A percentile compares a stretch with the other conserved stretches of the same genome.
Evolutionary conservation across 352 stramenopile genomes (phyloP).

Genomic region (Globisporangium viniferum): DNA sequence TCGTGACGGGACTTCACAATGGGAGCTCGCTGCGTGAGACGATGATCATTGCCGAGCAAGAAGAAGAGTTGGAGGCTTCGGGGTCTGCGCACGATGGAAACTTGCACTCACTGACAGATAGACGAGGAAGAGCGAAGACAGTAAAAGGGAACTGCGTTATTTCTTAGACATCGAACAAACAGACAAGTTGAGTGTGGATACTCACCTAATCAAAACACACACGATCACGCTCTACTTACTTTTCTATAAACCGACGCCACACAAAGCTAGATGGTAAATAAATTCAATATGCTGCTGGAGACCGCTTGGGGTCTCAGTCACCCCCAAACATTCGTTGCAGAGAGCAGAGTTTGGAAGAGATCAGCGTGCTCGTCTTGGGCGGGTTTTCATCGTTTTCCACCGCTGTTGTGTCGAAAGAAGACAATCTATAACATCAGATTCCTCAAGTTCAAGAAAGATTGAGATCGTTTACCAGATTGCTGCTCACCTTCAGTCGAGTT

Average conservation of each 20-base stretch:
- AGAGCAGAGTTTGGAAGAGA: constrained; percentile 23
- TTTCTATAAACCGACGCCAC: background rate
- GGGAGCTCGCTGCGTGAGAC: constrained; percentile 57
- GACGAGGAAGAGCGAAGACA: constrained; percentile 11
- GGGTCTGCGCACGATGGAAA: constrained; percentile 1
- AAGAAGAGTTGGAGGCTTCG: constrained; percentile 34
- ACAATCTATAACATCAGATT: background rate
- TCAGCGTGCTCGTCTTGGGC: background rate
- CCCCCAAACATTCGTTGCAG: constrained; percentile 53
- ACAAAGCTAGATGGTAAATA: background rate
- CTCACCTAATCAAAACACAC: background rate
- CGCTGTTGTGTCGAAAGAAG: background rate
- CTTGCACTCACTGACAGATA: constrained; percentile 14
- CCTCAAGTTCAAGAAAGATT: background rate
- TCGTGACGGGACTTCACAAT: constrained; percentile 43
- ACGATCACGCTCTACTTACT: background rate
- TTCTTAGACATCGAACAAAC: constrained; percentile 11
- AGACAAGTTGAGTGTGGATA: background rate
- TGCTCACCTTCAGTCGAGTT: background rate
- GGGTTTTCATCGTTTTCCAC: background rate
- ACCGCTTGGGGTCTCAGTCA: background rate
- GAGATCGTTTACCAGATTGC: background rate
- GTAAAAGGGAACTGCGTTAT: constrained; percentile 21
- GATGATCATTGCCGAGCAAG: constrained; percentile 63
- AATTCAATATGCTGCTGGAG: background rate